Evolutionary conservation across 768 basidiomycete species (phyloP), one percentile per base, ranked within the genome.

Genomic region (Mycena polygramma): DNA sequence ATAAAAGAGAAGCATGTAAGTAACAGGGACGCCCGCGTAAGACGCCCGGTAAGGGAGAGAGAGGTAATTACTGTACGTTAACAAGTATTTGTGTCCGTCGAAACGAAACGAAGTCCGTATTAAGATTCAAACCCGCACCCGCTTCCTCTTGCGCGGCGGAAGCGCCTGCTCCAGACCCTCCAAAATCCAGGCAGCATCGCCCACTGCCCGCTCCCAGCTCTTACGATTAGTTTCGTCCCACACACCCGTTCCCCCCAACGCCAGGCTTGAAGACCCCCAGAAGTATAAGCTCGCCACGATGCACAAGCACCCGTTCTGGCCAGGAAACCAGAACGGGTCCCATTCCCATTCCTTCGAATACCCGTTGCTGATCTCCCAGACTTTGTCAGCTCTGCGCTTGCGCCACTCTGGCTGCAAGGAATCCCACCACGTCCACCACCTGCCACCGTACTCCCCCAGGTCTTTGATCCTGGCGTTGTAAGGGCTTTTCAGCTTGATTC

Each of bases 231-330:
- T 35, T 19, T 17, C 36, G 17, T 14, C 20, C 54, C 35, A 36
- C n/a, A 8, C 54, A 6, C 35, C 54, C 30, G 7, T 37, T 15
- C 19, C 24, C 15, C 30, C 54, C 30, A 36, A 26, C 36, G 54
- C 54, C 10, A 11, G n/a, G 7, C 52, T 53, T 24, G 52, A 53
- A 15, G n/a, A 15, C 14, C 57, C 57, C 57, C 57, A 58, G 43
- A 58, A 58, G 24, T 58, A 58, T 41, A 58, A 22, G 17, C 39
- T 19, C 43, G 57, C 57, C 19, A 58, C 57, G 17, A 58, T 19
- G 14, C 57, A 24, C 2, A 45, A 4, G 24, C 57, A 41, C 39
- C 57, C 57, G 22, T 58, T 58, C 39, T 41, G 57, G 8, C 57
- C 57, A 26, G n/a, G 57, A n/a, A 24, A 58, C 41, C 39, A 41